A percentile compares a stretch with the other conserved stretches of the same genome.
These are phyloP conservation scores for Plasmodium knowlesi DNA, from an alignment of 169 alveolate genomes.

Conservation along the genomic window DNA sequence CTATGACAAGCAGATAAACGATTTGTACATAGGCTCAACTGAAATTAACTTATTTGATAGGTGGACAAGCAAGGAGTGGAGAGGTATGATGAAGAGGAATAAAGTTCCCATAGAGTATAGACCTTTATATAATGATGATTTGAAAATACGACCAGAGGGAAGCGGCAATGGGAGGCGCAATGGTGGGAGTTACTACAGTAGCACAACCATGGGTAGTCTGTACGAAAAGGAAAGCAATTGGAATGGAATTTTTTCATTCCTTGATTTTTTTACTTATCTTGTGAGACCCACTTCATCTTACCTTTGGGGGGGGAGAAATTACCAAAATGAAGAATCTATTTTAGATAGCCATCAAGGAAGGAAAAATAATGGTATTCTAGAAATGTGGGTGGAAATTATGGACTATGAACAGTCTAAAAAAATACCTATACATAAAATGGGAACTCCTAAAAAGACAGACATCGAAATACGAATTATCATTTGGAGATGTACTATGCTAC, in stretches of 20 bases:
- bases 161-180: neutral
- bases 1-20: conserved; percentile 81
- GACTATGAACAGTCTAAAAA: conserved; percentile 83
- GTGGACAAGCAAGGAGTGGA: conserved; percentile 93
- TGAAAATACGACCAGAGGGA: neutral
- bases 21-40: conserved; percentile 89
- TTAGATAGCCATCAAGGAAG: conserved; percentile 10
- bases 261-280: conserved; percentile 36
- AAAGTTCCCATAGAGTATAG: conserved; percentile 90
- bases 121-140: conserved; percentile 79
- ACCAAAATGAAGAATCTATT: neutral
- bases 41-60: conserved; percentile 90
- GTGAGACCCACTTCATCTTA: conserved; percentile 6
- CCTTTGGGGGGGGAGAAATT: neutral
- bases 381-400: conserved; percentile 90
- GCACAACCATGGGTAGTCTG: conserved; percentile 61
- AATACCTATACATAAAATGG: conserved; percentile 84
- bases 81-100: conserved; percentile 88
- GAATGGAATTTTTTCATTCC: conserved; percentile 71
- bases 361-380: conserved; percentile 79
- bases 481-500: conserved; percentile 79
- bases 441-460: conserved; percentile 85
- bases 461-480: conserved; percentile 85
- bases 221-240: conserved; percentile 39
- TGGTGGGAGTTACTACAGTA: conserved; percentile 57